Evolutionary conservation across 805 yeast species (phyloP).

Genomic region (Saturnispora dispora): DNA sequence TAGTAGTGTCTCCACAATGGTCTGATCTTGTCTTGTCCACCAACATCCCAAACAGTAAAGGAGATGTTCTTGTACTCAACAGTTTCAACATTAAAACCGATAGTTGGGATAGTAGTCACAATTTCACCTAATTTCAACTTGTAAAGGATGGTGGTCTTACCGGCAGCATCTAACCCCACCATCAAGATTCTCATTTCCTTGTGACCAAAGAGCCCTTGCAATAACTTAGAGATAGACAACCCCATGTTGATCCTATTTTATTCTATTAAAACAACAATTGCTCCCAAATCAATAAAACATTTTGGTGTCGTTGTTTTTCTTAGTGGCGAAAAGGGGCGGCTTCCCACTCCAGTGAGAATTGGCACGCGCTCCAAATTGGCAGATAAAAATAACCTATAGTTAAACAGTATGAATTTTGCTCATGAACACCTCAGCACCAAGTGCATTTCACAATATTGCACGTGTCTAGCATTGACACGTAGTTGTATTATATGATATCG

Average conservation of each 20-base stretch:
- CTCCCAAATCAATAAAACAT: neutral
- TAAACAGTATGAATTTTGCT: neutral
- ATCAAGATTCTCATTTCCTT: slow-evolving; percentile 96
- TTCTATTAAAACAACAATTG: neutral
- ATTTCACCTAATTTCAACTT: slow-evolving; percentile 93
- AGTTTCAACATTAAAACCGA: slow-evolving; percentile 95
- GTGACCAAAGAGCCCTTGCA: slow-evolving; percentile 92
- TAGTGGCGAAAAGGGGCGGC: slow-evolving; percentile 6
- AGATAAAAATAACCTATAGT: neutral
- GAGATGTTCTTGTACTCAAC: slow-evolving; percentile 96
- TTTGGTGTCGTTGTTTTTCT: slow-evolving; percentile 1
- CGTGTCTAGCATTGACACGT: no score
- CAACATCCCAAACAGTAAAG: slow-evolving; percentile 98
- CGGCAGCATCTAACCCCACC: slow-evolving; percentile 98
- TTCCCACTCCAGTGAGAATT: neutral
- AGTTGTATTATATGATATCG: no score
- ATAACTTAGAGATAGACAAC: slow-evolving; percentile 86
- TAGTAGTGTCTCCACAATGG: slow-evolving; percentile 98
- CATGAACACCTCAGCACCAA: neutral
- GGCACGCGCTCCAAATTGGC: slow-evolving; percentile 9
- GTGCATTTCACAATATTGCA: no score
- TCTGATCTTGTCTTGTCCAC: slow-evolving; percentile 99
- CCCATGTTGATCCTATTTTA: slow-evolving; percentile 53
- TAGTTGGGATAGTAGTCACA: slow-evolving; percentile 93
- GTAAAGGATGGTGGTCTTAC: slow-evolving; percentile 94